Evolutionary conservation across 352 stramenopile species (phyloP).

Genomic region (Phytopythium ostracodes): DNA sequence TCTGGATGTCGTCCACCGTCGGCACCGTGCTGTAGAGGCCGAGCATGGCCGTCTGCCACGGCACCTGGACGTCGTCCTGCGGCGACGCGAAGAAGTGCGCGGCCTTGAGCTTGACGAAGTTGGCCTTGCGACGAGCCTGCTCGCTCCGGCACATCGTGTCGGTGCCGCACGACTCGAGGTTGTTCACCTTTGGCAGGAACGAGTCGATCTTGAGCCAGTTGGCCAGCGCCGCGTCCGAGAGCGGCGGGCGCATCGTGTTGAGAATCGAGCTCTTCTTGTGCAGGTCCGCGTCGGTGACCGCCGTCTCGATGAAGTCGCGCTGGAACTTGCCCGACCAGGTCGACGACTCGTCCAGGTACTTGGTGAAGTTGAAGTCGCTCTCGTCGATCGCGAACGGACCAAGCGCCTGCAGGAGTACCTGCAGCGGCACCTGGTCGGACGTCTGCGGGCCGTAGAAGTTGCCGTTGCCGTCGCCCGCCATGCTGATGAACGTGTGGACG

Average conservation of each 20-base stretch:
- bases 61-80: constrained; percentile 29
- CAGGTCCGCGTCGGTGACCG: constrained; percentile 17
- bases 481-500: constrained; percentile 41
- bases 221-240: constrained; percentile 13
- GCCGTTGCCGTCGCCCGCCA: constrained; percentile 45
- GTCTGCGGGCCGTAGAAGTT: constrained; percentile 49
- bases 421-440: constrained; percentile 25
- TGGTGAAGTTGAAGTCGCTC: constrained; percentile 31
- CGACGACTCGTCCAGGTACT: constrained; percentile 19
- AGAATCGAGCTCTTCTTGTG: constrained; percentile 25
- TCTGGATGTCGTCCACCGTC: constrained; percentile 20
- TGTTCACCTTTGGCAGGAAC: constrained; percentile 40
- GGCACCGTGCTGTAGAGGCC: constrained; percentile 36
- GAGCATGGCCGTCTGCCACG: constrained; percentile 35
- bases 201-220: constrained; percentile 31
- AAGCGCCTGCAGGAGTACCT: constrained; percentile 33
- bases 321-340: constrained; percentile 37
- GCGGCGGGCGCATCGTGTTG: constrained; percentile 28
- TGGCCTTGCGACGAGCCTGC: constrained; percentile 30
- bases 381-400: constrained; percentile 27
- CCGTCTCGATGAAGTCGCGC: constrained; percentile 26
- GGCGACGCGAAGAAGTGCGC: constrained; percentile 50
- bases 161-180: constrained; percentile 13
- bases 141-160: constrained; percentile 13
- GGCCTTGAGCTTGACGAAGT: constrained; percentile 34